These are phyloP conservation scores for Penicillium corylophilum DNA, from an alignment of 2,329 filamentous ascomycete species.

Conservation along the genomic window DNA sequence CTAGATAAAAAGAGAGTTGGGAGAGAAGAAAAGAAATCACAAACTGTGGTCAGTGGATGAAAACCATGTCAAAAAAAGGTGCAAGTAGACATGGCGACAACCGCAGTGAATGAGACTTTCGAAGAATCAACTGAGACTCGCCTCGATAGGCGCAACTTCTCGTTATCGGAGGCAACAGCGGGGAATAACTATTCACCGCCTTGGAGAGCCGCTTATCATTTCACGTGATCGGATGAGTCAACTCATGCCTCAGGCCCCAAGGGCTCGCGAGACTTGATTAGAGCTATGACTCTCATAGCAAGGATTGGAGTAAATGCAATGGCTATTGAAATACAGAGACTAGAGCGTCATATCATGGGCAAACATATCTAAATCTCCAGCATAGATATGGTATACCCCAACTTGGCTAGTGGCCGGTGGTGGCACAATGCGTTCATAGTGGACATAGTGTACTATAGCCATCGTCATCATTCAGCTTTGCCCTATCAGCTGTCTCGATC, in stretches of 20 bases:
- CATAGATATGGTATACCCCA: neutral
- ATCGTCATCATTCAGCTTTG: neutral
- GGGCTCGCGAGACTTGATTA: no score
- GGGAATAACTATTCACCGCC: slow-evolving; percentile 18
- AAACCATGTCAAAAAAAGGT: neutral
- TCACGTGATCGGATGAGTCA: neutral
- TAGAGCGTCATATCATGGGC: neutral
- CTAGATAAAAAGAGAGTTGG: slow-evolving; percentile 2
- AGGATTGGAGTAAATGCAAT: no score
- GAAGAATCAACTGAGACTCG: neutral
- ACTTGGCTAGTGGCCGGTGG: neutral
- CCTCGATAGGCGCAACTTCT: neutral
- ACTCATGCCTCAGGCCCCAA: neutral
- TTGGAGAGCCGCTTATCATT: neutral
- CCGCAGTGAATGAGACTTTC: neutral
- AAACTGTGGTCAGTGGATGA: neutral
- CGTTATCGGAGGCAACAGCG: slow-evolving; percentile 5
- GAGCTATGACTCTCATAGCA: no score
- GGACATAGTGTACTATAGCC: neutral
- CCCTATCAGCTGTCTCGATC: neutral
- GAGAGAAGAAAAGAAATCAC: slow-evolving; percentile 1
- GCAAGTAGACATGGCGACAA: slow-evolving; percentile 1
- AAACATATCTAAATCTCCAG: neutral
- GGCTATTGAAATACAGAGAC: no score
- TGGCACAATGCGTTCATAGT: neutral